Conservation (phyloP, 345 rosid species). For the Eucalyptus virginea region DNA sequence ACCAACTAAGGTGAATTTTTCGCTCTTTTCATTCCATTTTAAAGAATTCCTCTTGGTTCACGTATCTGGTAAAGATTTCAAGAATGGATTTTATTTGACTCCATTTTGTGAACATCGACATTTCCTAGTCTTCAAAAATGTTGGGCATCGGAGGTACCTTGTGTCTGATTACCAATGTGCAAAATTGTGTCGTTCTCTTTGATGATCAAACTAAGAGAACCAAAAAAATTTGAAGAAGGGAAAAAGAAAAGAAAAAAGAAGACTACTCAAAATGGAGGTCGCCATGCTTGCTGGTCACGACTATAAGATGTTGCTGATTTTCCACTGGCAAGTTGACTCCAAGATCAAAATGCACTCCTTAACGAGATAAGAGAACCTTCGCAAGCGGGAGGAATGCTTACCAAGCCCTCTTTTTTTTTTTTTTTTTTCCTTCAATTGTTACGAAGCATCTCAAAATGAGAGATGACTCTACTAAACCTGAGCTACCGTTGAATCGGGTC, state of each 20-base stretch:
- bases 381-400: no score
- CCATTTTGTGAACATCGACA: not conserved
- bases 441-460: no score
- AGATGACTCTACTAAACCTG: no score
- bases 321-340: no score
- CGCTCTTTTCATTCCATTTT: not conserved
- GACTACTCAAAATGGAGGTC: not conserved
- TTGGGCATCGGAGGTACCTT: not conserved
- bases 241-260: no score
- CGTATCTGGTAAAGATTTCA: not conserved
- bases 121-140: not conserved
- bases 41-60: not conserved
- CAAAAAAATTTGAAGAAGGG: not conserved
- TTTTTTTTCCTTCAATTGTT: no score
- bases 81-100: no score
- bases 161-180: not conserved
- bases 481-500: not conserved
- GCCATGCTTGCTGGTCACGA: not conserved
- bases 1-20: not conserved
- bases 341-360: no score
- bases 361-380: no score
- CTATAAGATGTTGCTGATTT: not conserved
- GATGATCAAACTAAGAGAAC: not conserved
- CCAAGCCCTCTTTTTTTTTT: no score
- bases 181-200: not conserved